Evolutionary conservation across 345 rosid genomes (phyloP).

Genomic region (Acer negundo): DNA sequence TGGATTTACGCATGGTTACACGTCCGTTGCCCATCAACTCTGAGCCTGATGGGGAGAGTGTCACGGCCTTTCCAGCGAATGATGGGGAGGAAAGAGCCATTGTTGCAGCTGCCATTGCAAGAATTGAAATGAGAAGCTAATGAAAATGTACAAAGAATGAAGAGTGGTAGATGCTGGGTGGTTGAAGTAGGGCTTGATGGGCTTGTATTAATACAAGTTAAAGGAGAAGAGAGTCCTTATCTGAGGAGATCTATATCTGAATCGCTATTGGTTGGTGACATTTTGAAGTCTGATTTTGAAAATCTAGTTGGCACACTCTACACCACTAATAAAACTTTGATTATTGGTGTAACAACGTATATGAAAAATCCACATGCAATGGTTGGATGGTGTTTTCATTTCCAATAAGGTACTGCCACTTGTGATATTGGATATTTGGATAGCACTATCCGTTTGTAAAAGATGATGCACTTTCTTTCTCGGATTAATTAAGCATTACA

Average conservation of each 20-base stretch:
- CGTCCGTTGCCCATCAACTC: constrained; percentile 41
- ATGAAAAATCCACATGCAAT: constrained; percentile 13
- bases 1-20: constrained; percentile 52
- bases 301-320: constrained; percentile 25
- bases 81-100: constrained; percentile 66
- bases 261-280: constrained; percentile 23
- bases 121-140: neutral
- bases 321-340: constrained; percentile 17
- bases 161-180: neutral
- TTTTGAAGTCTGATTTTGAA: neutral
- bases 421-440: constrained; percentile 16
- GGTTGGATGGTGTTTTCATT: too few species aligned
- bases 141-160: neutral
- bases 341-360: neutral
- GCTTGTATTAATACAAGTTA: constrained; percentile 12
- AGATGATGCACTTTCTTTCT: neutral
- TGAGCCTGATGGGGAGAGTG: constrained; percentile 39
- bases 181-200: constrained; percentile 4
- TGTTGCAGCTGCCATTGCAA: constrained; percentile 36
- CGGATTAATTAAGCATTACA: too few species aligned
- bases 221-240: constrained; percentile 20
- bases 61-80: constrained; percentile 54
- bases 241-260: constrained; percentile 32
- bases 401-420: constrained; percentile 27
- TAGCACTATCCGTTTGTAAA: constrained; percentile 10